Conservation (phyloP, 1,284 basidiomycete species). For the Ustilago xerochloae region DNA sequence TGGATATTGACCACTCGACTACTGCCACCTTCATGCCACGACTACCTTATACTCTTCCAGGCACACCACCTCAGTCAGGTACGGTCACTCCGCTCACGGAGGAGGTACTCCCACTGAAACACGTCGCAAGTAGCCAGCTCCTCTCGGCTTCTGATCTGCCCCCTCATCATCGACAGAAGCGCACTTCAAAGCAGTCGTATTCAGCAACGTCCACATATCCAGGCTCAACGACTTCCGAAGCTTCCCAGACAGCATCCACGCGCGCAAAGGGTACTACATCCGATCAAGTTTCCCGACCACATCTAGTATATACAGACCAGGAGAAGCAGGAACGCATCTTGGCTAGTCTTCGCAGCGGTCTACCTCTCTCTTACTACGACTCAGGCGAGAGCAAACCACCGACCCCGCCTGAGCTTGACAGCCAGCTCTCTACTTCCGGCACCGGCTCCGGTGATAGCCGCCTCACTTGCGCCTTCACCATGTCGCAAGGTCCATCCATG, state of each 20-base stretch:
- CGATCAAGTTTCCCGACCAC: not conserved
- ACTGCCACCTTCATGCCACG: not conserved
- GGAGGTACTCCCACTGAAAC: not conserved
- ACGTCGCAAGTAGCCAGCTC: not conserved
- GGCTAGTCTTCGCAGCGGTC: constrained; percentile 2
- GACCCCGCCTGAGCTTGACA: constrained; percentile 31
- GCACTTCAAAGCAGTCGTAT: not conserved
- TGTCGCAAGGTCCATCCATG: constrained; percentile 39
- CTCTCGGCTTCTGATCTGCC: not conserved
- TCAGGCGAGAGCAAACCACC: constrained; percentile 37
- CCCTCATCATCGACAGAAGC: not conserved
- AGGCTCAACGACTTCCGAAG: not conserved
- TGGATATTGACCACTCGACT: not conserved
- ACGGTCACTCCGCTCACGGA: constrained; percentile 27
- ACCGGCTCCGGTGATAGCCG: constrained; percentile 15
- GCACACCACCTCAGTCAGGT: constrained; percentile 29
- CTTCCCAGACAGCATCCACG: not conserved
- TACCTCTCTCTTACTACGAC: constrained; percentile 35
- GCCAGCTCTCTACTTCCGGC: not conserved
- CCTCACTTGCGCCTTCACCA: constrained; percentile 8
- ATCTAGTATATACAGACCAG: not conserved
- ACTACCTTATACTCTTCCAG: constrained; percentile 6
- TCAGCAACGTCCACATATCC: not conserved
- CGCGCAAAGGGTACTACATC: not conserved
- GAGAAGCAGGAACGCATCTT: not conserved